Evolutionary conservation across 2,329 filamentous ascomycete species (phyloP).

Genomic region (Pezicula radicicola): DNA sequence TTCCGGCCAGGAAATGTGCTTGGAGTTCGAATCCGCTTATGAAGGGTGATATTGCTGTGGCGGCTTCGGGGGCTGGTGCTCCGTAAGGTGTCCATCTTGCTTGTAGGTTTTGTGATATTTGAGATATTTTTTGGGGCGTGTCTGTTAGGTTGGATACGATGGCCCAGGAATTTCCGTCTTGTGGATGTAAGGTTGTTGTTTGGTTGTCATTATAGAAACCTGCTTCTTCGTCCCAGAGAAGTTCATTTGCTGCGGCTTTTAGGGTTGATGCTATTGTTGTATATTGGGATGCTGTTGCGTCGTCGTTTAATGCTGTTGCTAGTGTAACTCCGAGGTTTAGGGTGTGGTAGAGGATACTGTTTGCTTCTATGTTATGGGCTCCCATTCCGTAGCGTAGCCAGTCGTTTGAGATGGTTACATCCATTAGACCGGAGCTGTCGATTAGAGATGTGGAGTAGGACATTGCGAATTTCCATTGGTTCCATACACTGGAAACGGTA

Average conservation of each 20-base stretch:
- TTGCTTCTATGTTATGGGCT: slow-evolving; percentile 4
- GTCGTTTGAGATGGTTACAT: neutral
- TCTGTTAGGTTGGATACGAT: slow-evolving; percentile 30
- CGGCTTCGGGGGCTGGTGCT: slow-evolving; percentile 38
- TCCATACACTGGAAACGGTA: neutral
- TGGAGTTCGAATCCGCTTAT: slow-evolving; percentile 42
- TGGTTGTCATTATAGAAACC: slow-evolving; percentile 47
- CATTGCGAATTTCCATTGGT: slow-evolving; percentile 29
- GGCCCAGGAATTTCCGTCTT: slow-evolving; percentile 46
- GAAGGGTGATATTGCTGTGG: slow-evolving; percentile 39
- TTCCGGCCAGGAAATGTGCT: slow-evolving; percentile 36
- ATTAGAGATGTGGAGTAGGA: slow-evolving; percentile 2
- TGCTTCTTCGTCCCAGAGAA: slow-evolving; percentile 27
- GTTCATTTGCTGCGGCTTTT: neutral
- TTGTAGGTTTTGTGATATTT: neutral
- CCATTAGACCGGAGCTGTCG: no score
- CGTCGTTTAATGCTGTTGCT: slow-evolving; percentile 32
- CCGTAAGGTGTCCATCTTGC: slow-evolving; percentile 19
- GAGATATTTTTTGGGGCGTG: neutral
- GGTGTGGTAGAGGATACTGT: neutral
- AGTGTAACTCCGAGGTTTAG: slow-evolving; percentile 16
- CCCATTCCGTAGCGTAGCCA: slow-evolving; percentile 8
- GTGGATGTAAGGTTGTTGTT: slow-evolving; percentile 41
- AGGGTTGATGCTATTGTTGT: neutral
- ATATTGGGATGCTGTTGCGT: neutral